Evolutionary conservation across 768 basidiomycete genomes (phyloP).

Genomic region (Lactarius tabidus): DNA sequence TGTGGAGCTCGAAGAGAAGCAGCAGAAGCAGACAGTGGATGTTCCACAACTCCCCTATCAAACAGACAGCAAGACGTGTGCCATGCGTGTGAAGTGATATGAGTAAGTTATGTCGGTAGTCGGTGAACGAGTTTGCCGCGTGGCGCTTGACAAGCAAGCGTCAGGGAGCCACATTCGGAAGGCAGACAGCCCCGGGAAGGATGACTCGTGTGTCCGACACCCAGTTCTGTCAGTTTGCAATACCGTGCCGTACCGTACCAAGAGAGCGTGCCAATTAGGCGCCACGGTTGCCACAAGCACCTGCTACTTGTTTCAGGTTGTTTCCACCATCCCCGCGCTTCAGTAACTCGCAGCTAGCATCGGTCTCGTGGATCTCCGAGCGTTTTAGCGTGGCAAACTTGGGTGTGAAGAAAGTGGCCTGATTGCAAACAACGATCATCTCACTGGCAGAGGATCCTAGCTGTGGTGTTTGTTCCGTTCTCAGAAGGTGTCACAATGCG

Average conservation of each 20-base stretch:
- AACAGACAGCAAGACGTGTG: neutral
- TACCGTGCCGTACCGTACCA: neutral
- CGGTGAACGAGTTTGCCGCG: neutral
- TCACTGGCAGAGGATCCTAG: constrained; percentile 4
- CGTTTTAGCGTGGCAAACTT: neutral
- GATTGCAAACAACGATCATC: constrained; percentile 9
- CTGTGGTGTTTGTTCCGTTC: constrained; percentile 12
- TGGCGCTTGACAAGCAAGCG: neutral
- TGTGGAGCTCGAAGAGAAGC: constrained; percentile 18
- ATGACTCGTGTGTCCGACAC: constrained; percentile 12
- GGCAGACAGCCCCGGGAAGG: neutral
- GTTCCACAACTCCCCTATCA: neutral
- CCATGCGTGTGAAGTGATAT: neutral
- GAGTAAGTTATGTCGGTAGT: neutral
- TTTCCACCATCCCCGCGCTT: constrained; percentile 3
- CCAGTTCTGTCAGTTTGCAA: neutral
- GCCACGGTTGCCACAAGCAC: neutral
- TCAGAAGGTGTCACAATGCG: constrained; percentile 1
- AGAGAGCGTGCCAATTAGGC: neutral
- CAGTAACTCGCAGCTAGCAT: neutral
- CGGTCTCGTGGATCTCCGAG: constrained; percentile 3
- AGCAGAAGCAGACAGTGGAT: neutral
- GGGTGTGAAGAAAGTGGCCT: constrained; percentile 3
- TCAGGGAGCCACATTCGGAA: neutral
- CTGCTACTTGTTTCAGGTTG: constrained; percentile 15